A percentile compares a stretch with the other conserved stretches of the same genome.
phyloP scores from a whole-genome alignment of 805 yeast species.

The Nematodospora valgi region DNA sequence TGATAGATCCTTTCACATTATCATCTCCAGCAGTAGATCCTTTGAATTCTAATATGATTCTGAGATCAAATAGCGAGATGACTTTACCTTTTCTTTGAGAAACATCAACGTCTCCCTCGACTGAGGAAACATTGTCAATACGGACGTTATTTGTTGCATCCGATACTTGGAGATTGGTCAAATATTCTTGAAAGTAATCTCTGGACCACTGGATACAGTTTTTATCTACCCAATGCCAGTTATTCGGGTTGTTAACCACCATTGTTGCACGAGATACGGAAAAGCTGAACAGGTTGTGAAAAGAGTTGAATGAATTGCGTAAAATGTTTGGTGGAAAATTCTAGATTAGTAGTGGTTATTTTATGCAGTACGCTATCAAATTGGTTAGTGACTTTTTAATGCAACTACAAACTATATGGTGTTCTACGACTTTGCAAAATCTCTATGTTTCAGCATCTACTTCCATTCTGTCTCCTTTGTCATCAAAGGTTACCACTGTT shows the following conservation, averaged over 20 bases:
- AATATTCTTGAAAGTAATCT: slow-evolving; percentile 62
- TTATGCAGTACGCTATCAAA: background rate
- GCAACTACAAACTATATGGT: background rate
- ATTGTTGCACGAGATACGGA: no score
- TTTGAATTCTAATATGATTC: slow-evolving; percentile 55
- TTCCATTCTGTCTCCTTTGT: slow-evolving; percentile 35
- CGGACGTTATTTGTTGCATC: slow-evolving; percentile 30
- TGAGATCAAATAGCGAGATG: slow-evolving; percentile 83
- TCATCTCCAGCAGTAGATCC: slow-evolving; percentile 41
- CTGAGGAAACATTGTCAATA: slow-evolving; percentile 47
- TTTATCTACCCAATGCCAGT: slow-evolving; percentile 99
- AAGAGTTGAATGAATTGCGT: background rate
- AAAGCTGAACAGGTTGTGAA: background rate
- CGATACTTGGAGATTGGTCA: slow-evolving; percentile 46
- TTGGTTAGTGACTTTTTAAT: no score
- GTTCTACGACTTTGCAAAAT: background rate
- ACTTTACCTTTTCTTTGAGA: slow-evolving; percentile 97
- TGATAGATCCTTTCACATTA: slow-evolving; percentile 63
- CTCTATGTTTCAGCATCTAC: slow-evolving; percentile 31
- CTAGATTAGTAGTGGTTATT: no score
- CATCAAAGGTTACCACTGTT: slow-evolving; percentile 42
- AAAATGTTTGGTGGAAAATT: background rate
- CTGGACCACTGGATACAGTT: slow-evolving; percentile 93
- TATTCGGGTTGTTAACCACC: slow-evolving; percentile 96
- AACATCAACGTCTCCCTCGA: slow-evolving; percentile 97